phyloP scores from a whole-genome alignment of 1,284 basidiomycete species.

The Cutaneotrichosporon mucoides region DNA sequence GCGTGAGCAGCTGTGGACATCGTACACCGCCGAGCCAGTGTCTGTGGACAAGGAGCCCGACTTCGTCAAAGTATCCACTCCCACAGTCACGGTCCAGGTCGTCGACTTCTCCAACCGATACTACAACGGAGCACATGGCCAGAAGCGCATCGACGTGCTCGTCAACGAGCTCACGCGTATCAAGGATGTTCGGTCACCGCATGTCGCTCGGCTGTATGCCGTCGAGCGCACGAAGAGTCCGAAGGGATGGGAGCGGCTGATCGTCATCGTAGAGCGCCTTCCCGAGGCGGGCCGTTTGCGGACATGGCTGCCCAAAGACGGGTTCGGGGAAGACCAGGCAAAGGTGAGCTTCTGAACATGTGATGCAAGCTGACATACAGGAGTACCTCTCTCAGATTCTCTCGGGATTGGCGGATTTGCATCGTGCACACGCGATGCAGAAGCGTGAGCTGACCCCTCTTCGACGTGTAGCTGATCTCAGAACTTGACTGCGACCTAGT shows the following conservation, averaged over 20 bases:
- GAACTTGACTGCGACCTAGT: slow-evolving; percentile 41
- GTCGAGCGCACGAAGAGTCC: slow-evolving; percentile 42
- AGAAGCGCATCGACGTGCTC: slow-evolving; percentile 40
- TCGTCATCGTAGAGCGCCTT: slow-evolving; percentile 37
- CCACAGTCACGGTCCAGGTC: slow-evolving; percentile 37
- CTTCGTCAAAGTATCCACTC: slow-evolving; percentile 52
- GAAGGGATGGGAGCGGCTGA: slow-evolving; percentile 44
- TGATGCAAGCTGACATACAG: slow-evolving; percentile 14
- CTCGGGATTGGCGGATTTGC: slow-evolving; percentile 38
- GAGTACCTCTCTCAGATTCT: slow-evolving; percentile 45
- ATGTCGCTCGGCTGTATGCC: slow-evolving; percentile 35
- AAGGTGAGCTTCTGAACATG: slow-evolving; percentile 27
- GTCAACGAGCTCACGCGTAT: slow-evolving; percentile 33
- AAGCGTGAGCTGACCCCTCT: slow-evolving; percentile 32
- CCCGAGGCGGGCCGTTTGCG: slow-evolving; percentile 37
- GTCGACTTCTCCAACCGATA: slow-evolving; percentile 45
- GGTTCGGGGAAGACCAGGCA: slow-evolving; percentile 39
- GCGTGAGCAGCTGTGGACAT: slow-evolving; percentile 43
- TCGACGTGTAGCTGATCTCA: slow-evolving; percentile 5
- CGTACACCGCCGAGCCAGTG: slow-evolving; percentile 42
- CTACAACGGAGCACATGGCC: slow-evolving; percentile 39
- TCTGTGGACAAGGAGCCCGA: slow-evolving; percentile 51
- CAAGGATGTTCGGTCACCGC: slow-evolving; percentile 30
- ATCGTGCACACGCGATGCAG: slow-evolving; percentile 38
- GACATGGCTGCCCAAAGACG: slow-evolving; percentile 38